Evolutionary conservation across 148 eudicot genomes (phyloP).

Genomic region (Arbutus unedo): DNA sequence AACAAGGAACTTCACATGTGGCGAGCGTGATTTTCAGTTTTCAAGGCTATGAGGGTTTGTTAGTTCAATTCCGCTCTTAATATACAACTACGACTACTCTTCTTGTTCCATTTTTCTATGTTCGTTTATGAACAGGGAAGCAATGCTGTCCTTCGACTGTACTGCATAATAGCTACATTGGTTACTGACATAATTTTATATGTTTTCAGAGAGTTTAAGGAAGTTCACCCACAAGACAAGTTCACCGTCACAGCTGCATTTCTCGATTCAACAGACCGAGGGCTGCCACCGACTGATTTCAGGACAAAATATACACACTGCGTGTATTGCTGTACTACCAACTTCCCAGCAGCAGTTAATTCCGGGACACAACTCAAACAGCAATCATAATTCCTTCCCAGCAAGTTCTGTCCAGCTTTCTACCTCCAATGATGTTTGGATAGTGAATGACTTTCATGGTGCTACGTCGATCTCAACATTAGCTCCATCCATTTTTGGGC

Average conservation of each 20-base stretch:
- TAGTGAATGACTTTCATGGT: not conserved
- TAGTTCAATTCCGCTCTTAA: not conserved
- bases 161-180: not conserved
- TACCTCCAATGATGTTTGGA: not conserved
- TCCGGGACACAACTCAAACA: not conserved
- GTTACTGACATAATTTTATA: not conserved
- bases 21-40: no score
- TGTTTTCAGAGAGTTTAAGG: not conserved
- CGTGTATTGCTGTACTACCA: not conserved
- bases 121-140: not conserved
- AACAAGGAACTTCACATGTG: no score
- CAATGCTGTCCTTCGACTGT: not conserved
- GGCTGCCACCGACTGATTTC: not conserved
- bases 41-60: not conserved
- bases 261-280: not conserved
- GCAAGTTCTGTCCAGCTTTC: conserved; percentile 7
- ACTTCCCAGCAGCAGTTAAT: conserved; percentile 4
- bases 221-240: not conserved
- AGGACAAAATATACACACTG: not conserved
- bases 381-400: not conserved
- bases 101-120: not conserved
- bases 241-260: not conserved
- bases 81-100: not conserved
- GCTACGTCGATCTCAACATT: not conserved
- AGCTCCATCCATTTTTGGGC: not conserved